Evolutionary conservation across 768 basidiomycete genomes (phyloP).

Genomic region (Pluteus cervinus): DNA sequence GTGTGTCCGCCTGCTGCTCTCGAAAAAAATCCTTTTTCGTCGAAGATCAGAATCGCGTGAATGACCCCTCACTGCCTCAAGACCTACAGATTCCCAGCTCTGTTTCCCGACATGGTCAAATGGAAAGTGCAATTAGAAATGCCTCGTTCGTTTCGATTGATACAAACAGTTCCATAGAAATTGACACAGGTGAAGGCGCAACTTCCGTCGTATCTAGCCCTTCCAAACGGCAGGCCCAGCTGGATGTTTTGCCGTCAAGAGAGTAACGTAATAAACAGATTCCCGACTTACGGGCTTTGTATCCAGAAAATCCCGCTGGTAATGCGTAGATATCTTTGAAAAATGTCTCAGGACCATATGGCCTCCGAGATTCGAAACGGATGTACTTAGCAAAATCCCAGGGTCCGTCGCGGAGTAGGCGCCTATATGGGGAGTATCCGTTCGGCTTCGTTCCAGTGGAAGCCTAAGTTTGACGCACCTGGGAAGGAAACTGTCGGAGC

Average conservation of each 20-base stretch:
- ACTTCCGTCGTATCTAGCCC: conserved; percentile 15
- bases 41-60: too few relatives aligned
- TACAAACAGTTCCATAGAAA: too few relatives aligned
- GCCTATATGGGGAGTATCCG: conserved; percentile 9
- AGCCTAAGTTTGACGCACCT: conserved; percentile 12
- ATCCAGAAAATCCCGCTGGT: conserved; percentile 23
- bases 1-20: too few relatives aligned
- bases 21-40: too few relatives aligned
- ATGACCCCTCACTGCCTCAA: too few relatives aligned
- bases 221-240: conserved; percentile 27
- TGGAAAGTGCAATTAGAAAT: too few relatives aligned
- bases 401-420: conserved; percentile 27
- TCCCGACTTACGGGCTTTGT: conserved; percentile 23
- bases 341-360: not conserved
- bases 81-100: too few relatives aligned
- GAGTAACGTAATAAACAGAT: not conserved
- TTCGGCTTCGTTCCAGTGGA: not conserved
- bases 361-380: not conserved
- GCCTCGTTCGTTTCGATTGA: too few relatives aligned
- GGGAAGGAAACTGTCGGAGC: conserved; percentile 28
- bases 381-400: conserved; percentile 26
- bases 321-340: conserved; percentile 22
- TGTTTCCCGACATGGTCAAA: too few relatives aligned
- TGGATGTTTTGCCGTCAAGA: conserved; percentile 1
- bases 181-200: too few relatives aligned